Percentiles rank a stretch among this genome's conserved stretches.
phyloP scores from a whole-genome alignment of 176 grass and related monocot species.

The Phoenix dactylifera region DNA sequence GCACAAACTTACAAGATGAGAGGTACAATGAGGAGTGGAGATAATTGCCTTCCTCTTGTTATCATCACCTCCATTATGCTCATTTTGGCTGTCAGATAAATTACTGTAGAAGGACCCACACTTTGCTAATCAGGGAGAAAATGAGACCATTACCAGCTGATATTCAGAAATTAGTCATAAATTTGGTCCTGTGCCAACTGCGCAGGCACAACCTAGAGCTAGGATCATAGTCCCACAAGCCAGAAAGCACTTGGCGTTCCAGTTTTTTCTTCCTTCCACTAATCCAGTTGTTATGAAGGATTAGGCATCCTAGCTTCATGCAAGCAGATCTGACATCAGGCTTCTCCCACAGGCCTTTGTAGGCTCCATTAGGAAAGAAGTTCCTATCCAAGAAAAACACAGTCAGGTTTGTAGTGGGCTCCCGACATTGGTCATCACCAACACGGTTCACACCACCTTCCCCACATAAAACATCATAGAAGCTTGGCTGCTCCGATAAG shows the following conservation, averaged over 20 bases:
- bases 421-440: conserved; percentile 40
- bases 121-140: too few species aligned
- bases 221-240: conserved; percentile 78
- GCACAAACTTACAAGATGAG: too few species aligned
- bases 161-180: too few species aligned
- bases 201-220: conserved; percentile 55
- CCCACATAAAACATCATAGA: conserved; percentile 78
- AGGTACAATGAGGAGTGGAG: too few species aligned
- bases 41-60: too few species aligned
- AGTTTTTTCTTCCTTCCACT: conserved; percentile 63
- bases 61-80: too few species aligned
- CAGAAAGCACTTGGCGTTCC: conserved; percentile 41
- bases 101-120: too few species aligned
- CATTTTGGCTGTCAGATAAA: too few species aligned
- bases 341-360: conserved; percentile 55
- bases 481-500: conserved; percentile 83
- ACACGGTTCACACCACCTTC: conserved; percentile 41
- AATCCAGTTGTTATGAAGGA: conserved; percentile 92
- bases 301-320: conserved; percentile 38
- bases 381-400: conserved; percentile 53
- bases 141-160: too few species aligned
- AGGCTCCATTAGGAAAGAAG: conserved; percentile 76
- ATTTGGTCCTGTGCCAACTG: conserved; percentile 23
- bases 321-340: conserved; percentile 27
- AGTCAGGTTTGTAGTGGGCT: conserved; percentile 48